These are phyloP conservation scores for Aspergillus sparsus DNA, from an alignment of 495 filamentous ascomycete genomes.

Conservation along the genomic window DNA sequence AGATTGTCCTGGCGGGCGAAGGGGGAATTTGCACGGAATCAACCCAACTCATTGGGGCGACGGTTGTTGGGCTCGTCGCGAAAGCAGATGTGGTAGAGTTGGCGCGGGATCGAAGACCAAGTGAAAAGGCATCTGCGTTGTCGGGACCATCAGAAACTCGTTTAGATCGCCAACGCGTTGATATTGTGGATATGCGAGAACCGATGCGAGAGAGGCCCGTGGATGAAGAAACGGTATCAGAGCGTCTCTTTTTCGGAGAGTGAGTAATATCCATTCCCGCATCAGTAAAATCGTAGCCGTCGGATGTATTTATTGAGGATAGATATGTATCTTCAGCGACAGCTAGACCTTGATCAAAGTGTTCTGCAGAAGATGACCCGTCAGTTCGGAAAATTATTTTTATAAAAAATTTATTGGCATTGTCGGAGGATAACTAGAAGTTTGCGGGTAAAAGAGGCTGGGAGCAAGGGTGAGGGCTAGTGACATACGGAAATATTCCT, in stretches of 20 bases:
- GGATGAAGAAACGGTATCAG: slow-evolving; percentile 59
- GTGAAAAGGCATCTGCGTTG: slow-evolving; percentile 40
- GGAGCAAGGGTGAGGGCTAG: slow-evolving; percentile 25
- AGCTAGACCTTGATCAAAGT: slow-evolving; percentile 38
- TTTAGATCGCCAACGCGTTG: slow-evolving; percentile 63
- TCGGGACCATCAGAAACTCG: slow-evolving; percentile 50
- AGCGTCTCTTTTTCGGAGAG: slow-evolving; percentile 62
- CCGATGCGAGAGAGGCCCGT: slow-evolving; percentile 67
- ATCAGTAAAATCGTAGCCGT: slow-evolving; percentile 62
- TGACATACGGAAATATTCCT: slow-evolving; percentile 49
- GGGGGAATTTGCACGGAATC: slow-evolving; percentile 57
- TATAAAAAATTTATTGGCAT: slow-evolving; percentile 3
- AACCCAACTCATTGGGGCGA: slow-evolving; percentile 45
- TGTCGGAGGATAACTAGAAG: slow-evolving; percentile 13
- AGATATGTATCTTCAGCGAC: slow-evolving; percentile 39
- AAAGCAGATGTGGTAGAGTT: slow-evolving; percentile 69
- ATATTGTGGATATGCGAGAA: slow-evolving; percentile 71
- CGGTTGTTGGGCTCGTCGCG: slow-evolving; percentile 58
- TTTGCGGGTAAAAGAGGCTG: slow-evolving; percentile 16
- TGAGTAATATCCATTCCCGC: slow-evolving; percentile 59
- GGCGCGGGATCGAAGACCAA: slow-evolving; percentile 45
- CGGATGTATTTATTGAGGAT: slow-evolving; percentile 33
- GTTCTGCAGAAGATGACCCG: slow-evolving; percentile 29
- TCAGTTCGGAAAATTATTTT: slow-evolving; percentile 16
- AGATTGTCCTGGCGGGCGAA: slow-evolving; percentile 66